These are phyloP conservation scores for Cladophialophora psammophila DNA, from an alignment of 2,329 filamentous ascomycete genomes.

Conservation along the genomic window DNA sequence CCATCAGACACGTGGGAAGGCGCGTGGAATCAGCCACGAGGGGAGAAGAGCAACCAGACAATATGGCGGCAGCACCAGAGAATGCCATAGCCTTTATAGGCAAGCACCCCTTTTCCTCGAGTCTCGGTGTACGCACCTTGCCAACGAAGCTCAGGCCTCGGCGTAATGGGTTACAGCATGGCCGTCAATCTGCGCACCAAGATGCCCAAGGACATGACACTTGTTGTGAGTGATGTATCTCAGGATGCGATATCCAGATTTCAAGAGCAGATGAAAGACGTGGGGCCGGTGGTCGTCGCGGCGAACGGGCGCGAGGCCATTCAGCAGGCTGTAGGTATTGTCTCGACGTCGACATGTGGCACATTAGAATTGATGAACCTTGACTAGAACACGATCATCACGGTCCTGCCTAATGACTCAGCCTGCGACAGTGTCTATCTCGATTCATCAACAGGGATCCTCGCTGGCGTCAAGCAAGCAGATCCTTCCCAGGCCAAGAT, in stretches of 20 bases:
- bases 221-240: constrained; percentile 49
- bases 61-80: constrained; percentile 10
- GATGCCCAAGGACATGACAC: constrained; percentile 42
- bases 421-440: constrained; percentile 13
- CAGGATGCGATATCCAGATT: constrained; percentile 47
- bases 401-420: constrained; percentile 17
- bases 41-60: neutral
- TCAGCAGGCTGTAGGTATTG: constrained; percentile 44
- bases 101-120: neutral
- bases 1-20: neutral
- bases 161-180: constrained; percentile 53
- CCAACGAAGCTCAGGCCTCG: constrained; percentile 43
- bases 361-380: constrained; percentile 1
- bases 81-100: constrained; percentile 18
- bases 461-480: constrained; percentile 14
- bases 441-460: constrained; percentile 10
- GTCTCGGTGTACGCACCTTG: neutral
- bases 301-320: constrained; percentile 49
- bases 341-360: neutral
- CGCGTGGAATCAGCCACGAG: neutral
- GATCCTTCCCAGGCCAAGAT: constrained; percentile 4
- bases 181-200: constrained; percentile 49
- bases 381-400: constrained; percentile 22
- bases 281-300: constrained; percentile 47
- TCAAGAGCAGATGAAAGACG: constrained; percentile 45